Evolutionary conservation across 2,329 filamentous ascomycete species (phyloP), one percentile per base, ranked within the genome.

Genomic region (Fusarium equiseti): DNA sequence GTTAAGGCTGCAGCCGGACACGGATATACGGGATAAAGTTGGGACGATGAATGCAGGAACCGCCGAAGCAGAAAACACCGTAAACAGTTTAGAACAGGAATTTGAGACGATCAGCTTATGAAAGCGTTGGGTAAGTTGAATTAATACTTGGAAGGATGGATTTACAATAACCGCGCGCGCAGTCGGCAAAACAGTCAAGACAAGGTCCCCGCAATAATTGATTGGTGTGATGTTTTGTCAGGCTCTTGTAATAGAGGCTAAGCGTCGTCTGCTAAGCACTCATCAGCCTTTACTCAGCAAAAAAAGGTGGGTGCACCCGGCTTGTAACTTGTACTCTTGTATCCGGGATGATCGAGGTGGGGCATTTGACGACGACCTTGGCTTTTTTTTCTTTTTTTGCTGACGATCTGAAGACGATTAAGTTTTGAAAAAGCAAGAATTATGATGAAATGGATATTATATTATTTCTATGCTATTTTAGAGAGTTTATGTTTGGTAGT

Each of bases 201-300:
- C 13, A 29, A 27, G 31, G 44, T 32, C 31, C 58, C 61, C 70
- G 50, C 69, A 70, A 51, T 49, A 48, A 38, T 38, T 38, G 18
- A 38, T 38, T n/a, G 35, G n/a, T 12, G 43, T 24, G 40, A 50
- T 71, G 68, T 70, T 77, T 77, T 77, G 76, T 77, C 76, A 77
- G 75, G 72, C 67, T 77, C 64, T 60, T 74, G 75, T 77, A 76
- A 77, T 78, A 59, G 61, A 57, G 38, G 55, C 66, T 67, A 59
- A 53, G 62, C 52, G 53, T 51, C 22, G 8, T 57, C 59, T 54
- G 52, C 69, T 72, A 62, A 64, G 66, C 70, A 62, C 67, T 52
- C 54, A 71, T 71, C 66, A 67, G 58, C 59, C 53, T 65, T 68
- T 57, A 72, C 69, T 72, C 69, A 72, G 69, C 69, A 72, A 35